Conservation (phyloP, 2,329 filamentous ascomycete genomes). For the Monosporascus cannonballus region DNA sequence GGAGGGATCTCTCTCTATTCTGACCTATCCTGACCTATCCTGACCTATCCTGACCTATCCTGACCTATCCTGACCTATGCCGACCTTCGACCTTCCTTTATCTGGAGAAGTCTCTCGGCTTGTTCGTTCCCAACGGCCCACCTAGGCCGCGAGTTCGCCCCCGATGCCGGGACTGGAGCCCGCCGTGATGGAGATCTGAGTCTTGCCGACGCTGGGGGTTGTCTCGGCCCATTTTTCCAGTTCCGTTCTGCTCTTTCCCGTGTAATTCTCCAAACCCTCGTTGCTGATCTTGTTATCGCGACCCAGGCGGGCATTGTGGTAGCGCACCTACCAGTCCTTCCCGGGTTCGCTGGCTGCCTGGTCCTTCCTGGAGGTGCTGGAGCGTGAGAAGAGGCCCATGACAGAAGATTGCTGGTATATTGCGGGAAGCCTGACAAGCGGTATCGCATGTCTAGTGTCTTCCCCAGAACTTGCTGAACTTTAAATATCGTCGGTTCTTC, state of each 20-base stretch:
- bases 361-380: not conserved
- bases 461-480: not conserved
- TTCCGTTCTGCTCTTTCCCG: constrained; percentile 28
- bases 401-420: not conserved
- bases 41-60: not conserved
- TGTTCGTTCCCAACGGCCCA: not conserved
- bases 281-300: constrained; percentile 26
- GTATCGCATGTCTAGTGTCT: not conserved
- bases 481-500: not conserved
- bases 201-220: constrained; percentile 30
- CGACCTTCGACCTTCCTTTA: not conserved
- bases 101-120: not conserved
- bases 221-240: constrained; percentile 31
- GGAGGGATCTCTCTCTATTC: no score
- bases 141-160: not conserved
- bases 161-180: not conserved
- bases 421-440: not conserved
- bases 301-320: constrained; percentile 12
- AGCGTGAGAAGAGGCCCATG: not conserved
- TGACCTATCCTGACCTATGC: not conserved
- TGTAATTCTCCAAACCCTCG: constrained; percentile 35
- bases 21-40: not conserved
- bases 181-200: constrained; percentile 8
- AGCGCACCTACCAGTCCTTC: constrained; percentile 11
- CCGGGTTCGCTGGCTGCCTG: not conserved